Conservation (phyloP, 768 basidiomycete genomes). For the Kwoniella pini region DNA sequence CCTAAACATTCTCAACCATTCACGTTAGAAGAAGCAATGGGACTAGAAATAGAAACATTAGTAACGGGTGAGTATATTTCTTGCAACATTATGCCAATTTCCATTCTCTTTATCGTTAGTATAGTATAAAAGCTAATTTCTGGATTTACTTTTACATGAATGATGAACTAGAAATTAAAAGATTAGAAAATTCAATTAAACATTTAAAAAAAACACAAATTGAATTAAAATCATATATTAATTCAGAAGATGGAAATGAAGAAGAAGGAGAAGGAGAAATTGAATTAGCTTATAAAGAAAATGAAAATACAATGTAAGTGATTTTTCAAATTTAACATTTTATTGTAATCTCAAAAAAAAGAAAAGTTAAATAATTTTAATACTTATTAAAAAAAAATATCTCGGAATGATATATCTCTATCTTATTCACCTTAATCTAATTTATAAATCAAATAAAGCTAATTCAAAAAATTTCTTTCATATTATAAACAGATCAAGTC, state of each 20-base stretch:
- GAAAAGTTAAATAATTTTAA: no score
- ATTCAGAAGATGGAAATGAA: conserved; percentile 10
- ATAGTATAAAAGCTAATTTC: no score
- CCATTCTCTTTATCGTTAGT: no score
- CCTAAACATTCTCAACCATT: conserved; percentile 45
- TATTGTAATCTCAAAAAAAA: no score
- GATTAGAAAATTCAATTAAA: conserved; percentile 37
- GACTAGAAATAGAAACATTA: conserved; percentile 38
- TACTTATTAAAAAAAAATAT: no score
- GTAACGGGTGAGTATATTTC: conserved; percentile 40
- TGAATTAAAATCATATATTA: conserved; percentile 26
- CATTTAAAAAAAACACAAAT: conserved; percentile 35
- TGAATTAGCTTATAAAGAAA: conserved; percentile 27
- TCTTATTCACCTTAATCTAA: not conserved
- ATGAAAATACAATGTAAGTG: conserved; percentile 44
- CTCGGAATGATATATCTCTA: no score
- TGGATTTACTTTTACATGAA: no score
- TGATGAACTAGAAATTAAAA: conserved; percentile 27
- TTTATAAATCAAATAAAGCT: no score
- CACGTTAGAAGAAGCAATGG: conserved; percentile 43
- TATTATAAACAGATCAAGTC: conserved; percentile 30
- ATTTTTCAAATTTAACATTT: no score
- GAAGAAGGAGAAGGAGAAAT: conserved; percentile 13
- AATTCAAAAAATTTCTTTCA: no score
- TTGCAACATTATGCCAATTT: no score